phyloP scores from a whole-genome alignment of 192 early-diverging fungal species.

The Rhizoclosmatium globosum region DNA sequence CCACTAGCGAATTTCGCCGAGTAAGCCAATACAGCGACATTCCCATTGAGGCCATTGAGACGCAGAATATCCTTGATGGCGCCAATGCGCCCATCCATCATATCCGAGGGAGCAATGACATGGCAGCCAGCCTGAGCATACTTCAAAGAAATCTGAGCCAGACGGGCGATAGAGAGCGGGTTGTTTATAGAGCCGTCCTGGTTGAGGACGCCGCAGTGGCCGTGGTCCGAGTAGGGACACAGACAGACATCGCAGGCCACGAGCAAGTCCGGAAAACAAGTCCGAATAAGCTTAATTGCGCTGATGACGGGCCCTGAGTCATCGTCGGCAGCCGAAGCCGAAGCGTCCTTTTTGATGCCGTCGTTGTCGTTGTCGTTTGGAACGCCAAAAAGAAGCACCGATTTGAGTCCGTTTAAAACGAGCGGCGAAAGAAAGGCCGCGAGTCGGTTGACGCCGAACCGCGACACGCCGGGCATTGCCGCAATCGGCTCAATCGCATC shows the following conservation, averaged over 20 bases:
- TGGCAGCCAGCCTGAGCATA: constrained; percentile 95
- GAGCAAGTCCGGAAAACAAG: constrained; percentile 79
- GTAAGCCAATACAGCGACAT: constrained; percentile 94
- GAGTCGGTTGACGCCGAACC: constrained; percentile 80
- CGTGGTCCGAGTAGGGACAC: constrained; percentile 96
- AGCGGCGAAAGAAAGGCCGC: constrained; percentile 80
- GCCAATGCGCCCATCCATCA: constrained; percentile 97
- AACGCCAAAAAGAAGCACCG: constrained; percentile 95
- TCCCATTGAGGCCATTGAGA: constrained; percentile 75
- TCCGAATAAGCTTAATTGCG: constrained; percentile 80
- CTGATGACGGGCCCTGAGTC: constrained; percentile 84
- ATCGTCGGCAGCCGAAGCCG: constrained; percentile 84
- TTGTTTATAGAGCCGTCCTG: constrained; percentile 88
- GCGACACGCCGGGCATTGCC: constrained; percentile 70
- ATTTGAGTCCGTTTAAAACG: constrained; percentile 84
- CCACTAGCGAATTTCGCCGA: constrained; percentile 94
- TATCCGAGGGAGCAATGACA: constrained; percentile 92
- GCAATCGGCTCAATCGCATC: constrained; percentile 79
- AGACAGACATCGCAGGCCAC: constrained; percentile 96
- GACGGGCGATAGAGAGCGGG: constrained; percentile 71
- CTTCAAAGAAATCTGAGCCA: constrained; percentile 84
- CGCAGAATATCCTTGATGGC: constrained; percentile 90
- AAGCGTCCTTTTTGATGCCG: constrained; percentile 57
- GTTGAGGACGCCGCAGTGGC: constrained; percentile 84
- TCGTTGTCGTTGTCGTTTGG: constrained; percentile 56